Conservation (phyloP, 495 filamentous ascomycete species). For the Penicillium diatomitis region DNA sequence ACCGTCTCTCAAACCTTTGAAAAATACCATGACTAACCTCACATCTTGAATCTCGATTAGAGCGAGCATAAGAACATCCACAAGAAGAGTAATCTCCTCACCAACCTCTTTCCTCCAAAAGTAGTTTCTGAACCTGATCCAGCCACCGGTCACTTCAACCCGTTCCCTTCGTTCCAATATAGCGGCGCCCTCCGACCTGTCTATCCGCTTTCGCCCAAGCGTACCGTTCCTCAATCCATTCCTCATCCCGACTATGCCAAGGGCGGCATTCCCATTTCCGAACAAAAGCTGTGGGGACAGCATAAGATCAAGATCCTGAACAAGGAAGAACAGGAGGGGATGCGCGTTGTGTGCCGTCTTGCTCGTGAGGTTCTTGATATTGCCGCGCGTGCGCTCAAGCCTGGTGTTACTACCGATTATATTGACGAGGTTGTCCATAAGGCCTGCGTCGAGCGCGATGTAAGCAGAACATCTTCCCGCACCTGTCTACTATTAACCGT, state of each 20-base stretch:
- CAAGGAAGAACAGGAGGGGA: constrained; percentile 68
- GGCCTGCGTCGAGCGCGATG: constrained; percentile 85
- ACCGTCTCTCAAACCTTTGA: constrained; percentile 4
- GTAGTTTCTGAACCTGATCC: constrained; percentile 79
- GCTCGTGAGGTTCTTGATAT: constrained; percentile 91
- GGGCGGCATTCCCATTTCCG: constrained; percentile 74
- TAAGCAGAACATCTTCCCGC: constrained; percentile 25
- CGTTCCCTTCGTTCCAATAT: constrained; percentile 77
- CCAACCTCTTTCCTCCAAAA: constrained; percentile 58
- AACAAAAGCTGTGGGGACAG: constrained; percentile 56
- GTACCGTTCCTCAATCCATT: constrained; percentile 73
- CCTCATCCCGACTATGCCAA: constrained; percentile 74
- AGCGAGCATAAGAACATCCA: constrained; percentile 78
- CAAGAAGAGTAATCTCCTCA: constrained; percentile 73
- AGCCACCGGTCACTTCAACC: constrained; percentile 82
- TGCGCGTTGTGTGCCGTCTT: constrained; percentile 87
- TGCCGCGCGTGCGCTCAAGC: constrained; percentile 67
- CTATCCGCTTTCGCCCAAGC: constrained; percentile 73
- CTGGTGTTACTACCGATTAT: constrained; percentile 91
- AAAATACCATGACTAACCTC: background rate
- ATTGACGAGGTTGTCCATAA: constrained; percentile 95
- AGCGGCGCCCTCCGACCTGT: constrained; percentile 75
- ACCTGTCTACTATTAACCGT: background rate
- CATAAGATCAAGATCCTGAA: constrained; percentile 79
- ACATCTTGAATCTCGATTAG: constrained; percentile 31